Conservation (phyloP, 2,329 filamentous ascomycete genomes). For the Pseudogymnoascus sp. region DNA sequence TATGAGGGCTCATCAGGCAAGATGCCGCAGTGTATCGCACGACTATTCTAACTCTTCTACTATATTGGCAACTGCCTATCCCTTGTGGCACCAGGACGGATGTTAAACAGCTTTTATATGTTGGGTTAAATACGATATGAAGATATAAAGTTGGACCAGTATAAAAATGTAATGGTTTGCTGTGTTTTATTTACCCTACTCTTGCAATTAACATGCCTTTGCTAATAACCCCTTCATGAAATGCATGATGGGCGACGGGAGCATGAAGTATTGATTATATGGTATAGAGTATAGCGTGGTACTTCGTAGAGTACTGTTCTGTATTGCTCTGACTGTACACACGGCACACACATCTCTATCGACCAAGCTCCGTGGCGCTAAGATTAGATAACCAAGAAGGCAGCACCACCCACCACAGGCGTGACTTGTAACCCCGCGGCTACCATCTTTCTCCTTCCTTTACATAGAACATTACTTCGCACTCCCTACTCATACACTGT, state of each 20-base stretch:
- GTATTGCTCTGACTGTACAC: not conserved
- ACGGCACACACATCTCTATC: not conserved
- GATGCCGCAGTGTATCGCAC: not conserved
- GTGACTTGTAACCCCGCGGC: not conserved
- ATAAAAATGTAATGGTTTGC: not conserved
- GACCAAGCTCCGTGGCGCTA: not conserved
- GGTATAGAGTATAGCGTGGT: not conserved
- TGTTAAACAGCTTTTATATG: not conserved
- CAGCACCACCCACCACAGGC: not conserved
- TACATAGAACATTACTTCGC: not conserved
- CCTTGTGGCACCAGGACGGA: not conserved
- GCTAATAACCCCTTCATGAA: not conserved
- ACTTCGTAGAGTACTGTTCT: not conserved
- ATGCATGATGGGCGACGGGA: not conserved
- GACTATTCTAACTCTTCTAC: not conserved
- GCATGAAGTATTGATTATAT: not conserved
- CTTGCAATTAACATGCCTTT: not conserved
- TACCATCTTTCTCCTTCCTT: not conserved
- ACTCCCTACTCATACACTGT: not conserved
- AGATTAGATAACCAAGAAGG: constrained; percentile 8
- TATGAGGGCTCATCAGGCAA: not conserved
- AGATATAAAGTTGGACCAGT: not conserved
- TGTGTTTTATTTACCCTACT: not conserved
- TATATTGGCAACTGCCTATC: not conserved
- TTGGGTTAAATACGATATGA: not conserved